Evolutionary conservation across 2,329 filamentous ascomycete species (phyloP).

Genomic region (Emericellopsis atlantica): DNA sequence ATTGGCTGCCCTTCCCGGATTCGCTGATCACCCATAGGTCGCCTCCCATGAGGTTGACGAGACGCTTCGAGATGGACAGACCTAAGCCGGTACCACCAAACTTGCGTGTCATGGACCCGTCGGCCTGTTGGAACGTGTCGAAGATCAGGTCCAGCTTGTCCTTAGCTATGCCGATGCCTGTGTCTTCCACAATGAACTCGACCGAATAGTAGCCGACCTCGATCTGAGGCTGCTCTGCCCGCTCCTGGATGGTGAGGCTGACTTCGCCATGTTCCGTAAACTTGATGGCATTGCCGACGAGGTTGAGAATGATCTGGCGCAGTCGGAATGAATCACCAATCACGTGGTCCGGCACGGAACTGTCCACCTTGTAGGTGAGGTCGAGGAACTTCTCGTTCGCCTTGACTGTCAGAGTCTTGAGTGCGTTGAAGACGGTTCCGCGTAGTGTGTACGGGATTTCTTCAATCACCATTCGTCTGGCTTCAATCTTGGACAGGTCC

Average conservation of each 20-base stretch:
- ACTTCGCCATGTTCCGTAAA: conserved; percentile 97
- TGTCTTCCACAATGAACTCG: conserved; percentile 91
- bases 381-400: conserved; percentile 93
- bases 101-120: conserved; percentile 89
- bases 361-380: conserved; percentile 86
- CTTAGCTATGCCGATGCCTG: conserved; percentile 88
- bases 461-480: conserved; percentile 95
- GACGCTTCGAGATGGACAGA: conserved; percentile 84
- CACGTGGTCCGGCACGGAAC: conserved; percentile 86
- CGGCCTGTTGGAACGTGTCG: conserved; percentile 97
- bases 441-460: conserved; percentile 93
- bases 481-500: conserved; percentile 74
- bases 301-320: conserved; percentile 90
- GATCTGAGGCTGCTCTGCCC: conserved; percentile 49
- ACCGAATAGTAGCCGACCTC: conserved; percentile 74
- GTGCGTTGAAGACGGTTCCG: conserved; percentile 89
- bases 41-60: conserved; percentile 93
- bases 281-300: conserved; percentile 97
- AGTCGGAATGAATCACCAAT: conserved; percentile 94
- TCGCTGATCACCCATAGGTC: conserved; percentile 93
- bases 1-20: conserved; percentile 82
- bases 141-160: conserved; percentile 97
- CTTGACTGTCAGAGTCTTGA: conserved; percentile 94
- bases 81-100: conserved; percentile 93
- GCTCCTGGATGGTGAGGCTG: conserved; percentile 74